Base-by-base conservation (phyloP, 305 asterid species). In the Lippia alba region DNA sequence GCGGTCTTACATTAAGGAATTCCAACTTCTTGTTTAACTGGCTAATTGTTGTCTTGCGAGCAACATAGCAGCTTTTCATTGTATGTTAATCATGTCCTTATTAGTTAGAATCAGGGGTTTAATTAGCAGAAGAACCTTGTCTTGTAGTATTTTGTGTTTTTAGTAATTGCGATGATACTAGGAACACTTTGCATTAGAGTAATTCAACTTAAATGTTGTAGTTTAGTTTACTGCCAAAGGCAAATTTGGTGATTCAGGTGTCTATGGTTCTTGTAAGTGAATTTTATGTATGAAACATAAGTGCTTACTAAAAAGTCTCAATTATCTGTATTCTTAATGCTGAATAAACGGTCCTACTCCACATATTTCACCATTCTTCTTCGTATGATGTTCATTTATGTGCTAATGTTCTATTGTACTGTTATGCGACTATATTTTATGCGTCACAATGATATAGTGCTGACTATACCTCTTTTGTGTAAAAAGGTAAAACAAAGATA, bases 231-330 rank as follows among this genome's bases (percentile, higher is more conserved):
- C n/a, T n/a, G n/a, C n/a, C n/a, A n/a, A n/a, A n/a, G n/a, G n/a
- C n/a, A n/a, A n/a, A n/a, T n/a, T n/a, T n/a, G n/a, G n/a, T n/a
- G n/a, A n/a, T n/a, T n/a, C n/a, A n/a, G n/a, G 46, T 32, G 56
- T 64, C 33, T 62, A 30, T 19, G 53, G 53, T 33, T 72, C 64
- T 50, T 51, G 3, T 46, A 54, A 6, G 16, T 40, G 34, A 16
- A 18, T 75, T 55, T 17, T 4, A 32, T 75, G 59, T 61, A 55
- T 46, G 57, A 60, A 53, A 66, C 63, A 32, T 59, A 57, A 72
- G 41, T 62, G 60, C 45, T 59, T 45, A 24, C 30, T 1, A 24
- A 49, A 56, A 24, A 56, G 50, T 46, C 45, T 46, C 56, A 33
- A 64, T 56, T 57, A 32, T 41, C 54, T n/a, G 46, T 48, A 12